Evolutionary conservation across 257 asterid genomes (phyloP).

Genomic region (Ophiorrhiza pumila): DNA sequence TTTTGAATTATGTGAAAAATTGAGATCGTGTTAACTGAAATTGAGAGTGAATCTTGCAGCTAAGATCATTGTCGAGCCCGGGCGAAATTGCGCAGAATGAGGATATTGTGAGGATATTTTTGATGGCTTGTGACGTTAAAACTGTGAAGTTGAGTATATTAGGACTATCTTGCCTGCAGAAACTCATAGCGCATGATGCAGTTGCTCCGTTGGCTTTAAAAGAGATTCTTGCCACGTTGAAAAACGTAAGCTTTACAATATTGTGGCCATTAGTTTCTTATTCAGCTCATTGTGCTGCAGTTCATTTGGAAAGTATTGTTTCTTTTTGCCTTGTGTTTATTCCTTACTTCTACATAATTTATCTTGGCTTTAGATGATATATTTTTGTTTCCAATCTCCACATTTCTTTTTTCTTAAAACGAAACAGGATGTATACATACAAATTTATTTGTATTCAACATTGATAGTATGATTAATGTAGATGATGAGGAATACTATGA

Average conservation of each 20-base stretch:
- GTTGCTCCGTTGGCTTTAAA: conserved; percentile 83
- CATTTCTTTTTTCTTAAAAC: too few species aligned
- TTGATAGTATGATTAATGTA: neutral
- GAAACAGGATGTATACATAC: neutral
- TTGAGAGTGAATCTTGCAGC: conserved; percentile 49
- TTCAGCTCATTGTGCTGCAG: neutral
- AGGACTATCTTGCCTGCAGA: conserved; percentile 87
- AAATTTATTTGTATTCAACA: neutral
- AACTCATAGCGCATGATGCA: conserved; percentile 90
- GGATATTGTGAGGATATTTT: conserved; percentile 76
- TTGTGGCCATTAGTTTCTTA: neutral
- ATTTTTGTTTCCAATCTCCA: neutral
- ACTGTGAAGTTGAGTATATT: conserved; percentile 79
- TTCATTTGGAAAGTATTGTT: neutral
- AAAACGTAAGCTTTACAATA: conserved; percentile 60
- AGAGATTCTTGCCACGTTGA: conserved; percentile 74
- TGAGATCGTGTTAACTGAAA: conserved; percentile 13
- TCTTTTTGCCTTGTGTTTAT: neutral
- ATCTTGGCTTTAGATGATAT: neutral
- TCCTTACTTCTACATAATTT: neutral
- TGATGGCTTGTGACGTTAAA: conserved; percentile 96
- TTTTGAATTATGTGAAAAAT: neutral
- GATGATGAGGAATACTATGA: neutral
- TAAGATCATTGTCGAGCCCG: conserved; percentile 77
- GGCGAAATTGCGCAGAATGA: conserved; percentile 82